Evolutionary conservation across 345 rosid genomes (phyloP), one percentile per base, ranked within the genome.

Genomic region (Linum trigynum): DNA sequence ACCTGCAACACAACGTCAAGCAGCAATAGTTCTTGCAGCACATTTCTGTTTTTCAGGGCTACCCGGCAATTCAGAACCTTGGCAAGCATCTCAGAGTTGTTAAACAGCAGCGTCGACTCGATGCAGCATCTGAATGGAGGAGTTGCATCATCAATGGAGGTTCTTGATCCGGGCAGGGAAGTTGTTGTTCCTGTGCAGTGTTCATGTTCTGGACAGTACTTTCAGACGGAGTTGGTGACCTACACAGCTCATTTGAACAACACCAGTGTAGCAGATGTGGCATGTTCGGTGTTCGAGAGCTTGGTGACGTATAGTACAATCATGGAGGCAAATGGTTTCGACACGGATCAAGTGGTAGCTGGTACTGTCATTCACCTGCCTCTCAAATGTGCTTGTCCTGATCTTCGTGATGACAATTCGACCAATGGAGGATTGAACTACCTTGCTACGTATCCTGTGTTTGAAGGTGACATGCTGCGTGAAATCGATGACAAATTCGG

Each of bases 381-480:
- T 16, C 43, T 86, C 65, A 82, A 48, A 72, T 86, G 91, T 71
- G 86, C 86, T 3, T 84, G 91, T 68, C 86, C 83, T n/a, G 68
- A 72, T 41, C 69, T 67, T 39, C 59, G 12, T 48, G 53, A 10
- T 39, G 2, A 51, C 67, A 3, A 48, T 15, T 0, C 23, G 17
- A 48, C 14, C 12, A 23, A 23, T 35, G 39, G 12, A 40, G 68
- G 64, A 39, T 64, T 77, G 8, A 68, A 65, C 57, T 82, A 71
- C 64, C 76, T 84, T 2, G 72, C 80, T 11, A 86, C 86, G 17
- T 86, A 82, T 67, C 84, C 88, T 38, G 40, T 84, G 42, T 55
- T 77, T 9, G 78, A 76, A 78, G 82, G 82, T 48, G 88, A 86
- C 57, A 16, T 12, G 9, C 53, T 38, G 8, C 14, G 3, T 7